Evolutionary conservation across 1,139 yeast species (phyloP), one percentile per base, ranked within the genome.

Genomic region (Lodderomyces jiufengensis): DNA sequence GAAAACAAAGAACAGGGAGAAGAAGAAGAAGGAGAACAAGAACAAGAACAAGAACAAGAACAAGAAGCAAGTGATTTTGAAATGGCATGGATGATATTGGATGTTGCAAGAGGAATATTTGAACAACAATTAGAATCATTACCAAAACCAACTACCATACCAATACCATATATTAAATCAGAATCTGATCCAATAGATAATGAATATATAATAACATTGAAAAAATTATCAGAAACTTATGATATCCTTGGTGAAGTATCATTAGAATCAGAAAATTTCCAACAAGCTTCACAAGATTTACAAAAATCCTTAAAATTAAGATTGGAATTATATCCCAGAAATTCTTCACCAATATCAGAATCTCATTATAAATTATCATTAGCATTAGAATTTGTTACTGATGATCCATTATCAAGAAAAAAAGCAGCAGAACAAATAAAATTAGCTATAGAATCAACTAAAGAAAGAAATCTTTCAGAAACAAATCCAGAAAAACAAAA

Each of bases 231-330:
- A 0, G 94, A 86, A 41, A 77, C 83, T 1, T 84, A 80, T 52
- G 94, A 84, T 52, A 59, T 90, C 7, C 66, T 88, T 14, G 97
- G 97, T 15, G 97, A 92, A 55, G 84, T 90, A 5, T 83, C 95
- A 0, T 64, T 88, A 28, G 97, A 88, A 53, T 79, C 90, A 2
- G 90, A 88, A 48, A 85, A 86, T 57, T 86, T 86, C 54, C 61
- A 66, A 10, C 95, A 86, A 56, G 85, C 95, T 0, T 76, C 81
- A 0, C 65, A 61, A 16, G 96, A 88, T 55, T 73, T 85, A 39
- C 62, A 66, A 32, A 61, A 72, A 10, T 68, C 86, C 35, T 68
- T 84, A 29, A 61, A 72, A 14, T 59, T 84, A 34, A 73, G 90
- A 53, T 51, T 64, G 33, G 64, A 76, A 42, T 60, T 86, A 26